Evolutionary conservation across 306 rosid genomes (phyloP).

Genomic region (Cucurbita ficifolia): DNA sequence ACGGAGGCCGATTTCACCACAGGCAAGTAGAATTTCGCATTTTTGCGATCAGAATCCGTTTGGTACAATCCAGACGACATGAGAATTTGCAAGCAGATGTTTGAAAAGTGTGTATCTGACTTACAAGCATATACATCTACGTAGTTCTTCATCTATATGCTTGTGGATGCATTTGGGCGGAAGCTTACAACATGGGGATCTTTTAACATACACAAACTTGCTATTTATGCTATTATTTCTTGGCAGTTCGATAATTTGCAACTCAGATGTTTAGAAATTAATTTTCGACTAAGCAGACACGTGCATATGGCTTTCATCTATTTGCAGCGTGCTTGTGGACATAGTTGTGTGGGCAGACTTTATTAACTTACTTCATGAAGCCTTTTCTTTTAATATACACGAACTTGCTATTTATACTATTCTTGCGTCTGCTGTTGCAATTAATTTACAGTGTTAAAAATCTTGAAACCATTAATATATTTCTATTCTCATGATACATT

Average conservation of each 20-base stretch:
- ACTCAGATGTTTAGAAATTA: neutral
- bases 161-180: neutral
- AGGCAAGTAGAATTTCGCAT: slow-evolving; percentile 20
- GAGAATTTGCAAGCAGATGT: neutral
- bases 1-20: slow-evolving; percentile 39
- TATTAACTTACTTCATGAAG: neutral
- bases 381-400: neutral
- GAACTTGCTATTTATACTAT: neutral
- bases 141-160: neutral
- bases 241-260: neutral
- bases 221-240: neutral
- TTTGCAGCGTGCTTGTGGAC: neutral
- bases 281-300: neutral
- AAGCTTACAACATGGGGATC: neutral
- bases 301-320: neutral
- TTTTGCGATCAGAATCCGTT: neutral
- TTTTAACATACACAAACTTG: neutral
- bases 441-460: neutral
- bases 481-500: neutral
- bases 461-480: neutral
- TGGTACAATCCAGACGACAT: neutral
- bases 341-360: neutral
- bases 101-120: neutral
- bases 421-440: neutral
- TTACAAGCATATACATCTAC: neutral